Conservation (phyloP, 2,329 filamentous ascomycete genomes). For the Davidsoniella eucalypti region DNA sequence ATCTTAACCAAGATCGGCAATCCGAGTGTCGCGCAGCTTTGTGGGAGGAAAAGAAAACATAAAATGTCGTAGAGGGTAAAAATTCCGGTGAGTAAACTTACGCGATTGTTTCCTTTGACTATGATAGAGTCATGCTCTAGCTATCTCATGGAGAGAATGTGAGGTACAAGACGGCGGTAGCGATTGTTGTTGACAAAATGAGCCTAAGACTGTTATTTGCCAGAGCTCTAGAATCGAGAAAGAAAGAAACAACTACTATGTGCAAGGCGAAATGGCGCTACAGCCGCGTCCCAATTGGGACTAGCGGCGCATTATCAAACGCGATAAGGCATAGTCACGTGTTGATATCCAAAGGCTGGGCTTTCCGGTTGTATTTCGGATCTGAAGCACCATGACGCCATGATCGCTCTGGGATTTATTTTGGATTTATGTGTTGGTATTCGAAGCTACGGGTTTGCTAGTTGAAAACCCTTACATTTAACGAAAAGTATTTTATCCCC, state of each 20-base stretch:
- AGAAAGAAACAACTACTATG: constrained; percentile 5
- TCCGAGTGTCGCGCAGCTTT: background rate
- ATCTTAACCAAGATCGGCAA: background rate
- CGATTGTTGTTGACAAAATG: too few relatives aligned
- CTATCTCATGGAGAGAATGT: too few relatives aligned
- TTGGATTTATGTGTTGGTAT: too few relatives aligned
- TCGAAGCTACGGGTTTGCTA: too few relatives aligned
- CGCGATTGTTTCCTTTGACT: too few relatives aligned
- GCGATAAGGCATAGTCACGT: constrained; percentile 11
- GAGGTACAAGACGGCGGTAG: too few relatives aligned
- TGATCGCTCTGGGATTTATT: background rate
- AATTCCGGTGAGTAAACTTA: too few relatives aligned
- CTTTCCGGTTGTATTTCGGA: constrained; percentile 9
- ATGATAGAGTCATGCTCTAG: too few relatives aligned
- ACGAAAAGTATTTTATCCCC: too few relatives aligned
- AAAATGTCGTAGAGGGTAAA: too few relatives aligned
- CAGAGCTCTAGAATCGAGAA: constrained; percentile 5
- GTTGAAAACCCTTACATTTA: too few relatives aligned
- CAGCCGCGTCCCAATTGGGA: constrained; percentile 12
- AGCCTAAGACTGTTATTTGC: too few relatives aligned
- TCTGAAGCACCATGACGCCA: constrained; percentile 9
- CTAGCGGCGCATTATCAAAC: constrained; percentile 10
- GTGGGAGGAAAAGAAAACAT: background rate
- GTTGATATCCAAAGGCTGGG: constrained; percentile 1
- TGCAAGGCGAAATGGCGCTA: constrained; percentile 10